Conservation (phyloP, 2,329 filamentous ascomycete species). For the Colletotrichum sojae region DNA sequence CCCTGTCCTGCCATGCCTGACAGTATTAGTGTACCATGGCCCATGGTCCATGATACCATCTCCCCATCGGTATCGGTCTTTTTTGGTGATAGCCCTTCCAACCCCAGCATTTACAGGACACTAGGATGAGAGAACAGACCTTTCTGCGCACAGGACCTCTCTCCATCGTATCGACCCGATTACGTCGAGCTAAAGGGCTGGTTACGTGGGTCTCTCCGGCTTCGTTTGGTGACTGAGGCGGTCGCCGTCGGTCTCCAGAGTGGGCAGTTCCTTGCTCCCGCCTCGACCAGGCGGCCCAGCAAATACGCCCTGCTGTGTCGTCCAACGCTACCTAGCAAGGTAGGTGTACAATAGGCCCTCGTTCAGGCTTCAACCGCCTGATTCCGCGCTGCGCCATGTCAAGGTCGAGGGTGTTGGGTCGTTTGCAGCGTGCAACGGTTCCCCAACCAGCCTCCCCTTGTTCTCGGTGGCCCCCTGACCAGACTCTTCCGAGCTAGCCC, state of each 20-base stretch:
- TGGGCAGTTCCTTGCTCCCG: too few species aligned
- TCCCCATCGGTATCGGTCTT: constrained; percentile 24
- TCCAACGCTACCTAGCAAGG: neutral
- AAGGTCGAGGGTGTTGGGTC: constrained; percentile 5
- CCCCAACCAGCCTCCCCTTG: constrained; percentile 35
- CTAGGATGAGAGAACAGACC: constrained; percentile 24
- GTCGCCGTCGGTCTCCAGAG: neutral
- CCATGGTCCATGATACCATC: too few species aligned
- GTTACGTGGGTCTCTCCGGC: neutral
- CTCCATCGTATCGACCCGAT: constrained; percentile 6
- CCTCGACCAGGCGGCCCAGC: neutral
- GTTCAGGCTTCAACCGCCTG: constrained; percentile 27
- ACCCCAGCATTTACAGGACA: constrained; percentile 16
- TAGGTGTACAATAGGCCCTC: constrained; percentile 1
- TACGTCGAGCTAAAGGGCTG: constrained; percentile 8
- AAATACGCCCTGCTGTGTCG: neutral
- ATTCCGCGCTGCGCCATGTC: constrained; percentile 19
- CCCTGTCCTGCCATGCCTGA: neutral
- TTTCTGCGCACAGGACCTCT: constrained; percentile 26
- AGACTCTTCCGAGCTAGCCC: constrained; percentile 32
- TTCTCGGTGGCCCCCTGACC: constrained; percentile 30
- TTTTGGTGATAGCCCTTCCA: neutral
- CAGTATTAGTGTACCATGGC: too few species aligned
- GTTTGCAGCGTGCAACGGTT: constrained; percentile 37
- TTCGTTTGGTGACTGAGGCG: neutral